phyloP scores from a whole-genome alignment of 352 stramenopile genomes.

The Phytopythium kandeliae region DNA sequence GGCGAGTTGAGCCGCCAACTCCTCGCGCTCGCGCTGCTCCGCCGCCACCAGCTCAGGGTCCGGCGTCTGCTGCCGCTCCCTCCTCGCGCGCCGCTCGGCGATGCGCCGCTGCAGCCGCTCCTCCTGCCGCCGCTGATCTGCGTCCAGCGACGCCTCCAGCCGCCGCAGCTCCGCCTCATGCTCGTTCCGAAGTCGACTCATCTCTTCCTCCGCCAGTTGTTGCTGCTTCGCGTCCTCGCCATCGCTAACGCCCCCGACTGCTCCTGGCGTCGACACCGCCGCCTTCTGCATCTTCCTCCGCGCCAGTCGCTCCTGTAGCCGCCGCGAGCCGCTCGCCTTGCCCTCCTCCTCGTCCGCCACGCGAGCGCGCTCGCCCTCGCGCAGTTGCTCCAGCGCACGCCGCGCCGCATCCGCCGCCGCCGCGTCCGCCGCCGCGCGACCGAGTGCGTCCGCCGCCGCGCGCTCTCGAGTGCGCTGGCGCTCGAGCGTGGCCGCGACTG shows the following conservation, averaged over 20 bases:
- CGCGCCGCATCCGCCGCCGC: slow-evolving; percentile 19
- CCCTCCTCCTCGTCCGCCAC: slow-evolving; percentile 19
- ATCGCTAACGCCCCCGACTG: no score
- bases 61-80: slow-evolving; percentile 9
- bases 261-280: background rate
- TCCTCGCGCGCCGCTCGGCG: slow-evolving; percentile 30
- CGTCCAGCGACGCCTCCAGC: slow-evolving; percentile 35
- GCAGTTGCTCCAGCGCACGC: slow-evolving; percentile 21
- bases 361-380: slow-evolving; percentile 19
- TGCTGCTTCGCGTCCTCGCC: slow-evolving; percentile 31
- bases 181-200: slow-evolving; percentile 44
- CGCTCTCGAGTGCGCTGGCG: background rate
- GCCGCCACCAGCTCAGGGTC: slow-evolving; percentile 13
- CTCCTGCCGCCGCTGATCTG: slow-evolving; percentile 59
- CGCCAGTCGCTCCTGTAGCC: slow-evolving; percentile 21
- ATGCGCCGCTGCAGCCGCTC: slow-evolving; percentile 64
- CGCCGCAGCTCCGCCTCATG: slow-evolving; percentile 49
- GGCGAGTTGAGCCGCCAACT: slow-evolving; percentile 20
- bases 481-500: background rate
- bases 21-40: slow-evolving; percentile 20
- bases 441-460: background rate
- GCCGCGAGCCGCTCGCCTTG: slow-evolving; percentile 4
- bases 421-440: slow-evolving; percentile 14
- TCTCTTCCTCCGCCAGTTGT: slow-evolving; percentile 43
- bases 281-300: slow-evolving; percentile 19